Base-by-base conservation (phyloP, 1,284 basidiomycete species). In the Naganishia cerealis region DNA sequence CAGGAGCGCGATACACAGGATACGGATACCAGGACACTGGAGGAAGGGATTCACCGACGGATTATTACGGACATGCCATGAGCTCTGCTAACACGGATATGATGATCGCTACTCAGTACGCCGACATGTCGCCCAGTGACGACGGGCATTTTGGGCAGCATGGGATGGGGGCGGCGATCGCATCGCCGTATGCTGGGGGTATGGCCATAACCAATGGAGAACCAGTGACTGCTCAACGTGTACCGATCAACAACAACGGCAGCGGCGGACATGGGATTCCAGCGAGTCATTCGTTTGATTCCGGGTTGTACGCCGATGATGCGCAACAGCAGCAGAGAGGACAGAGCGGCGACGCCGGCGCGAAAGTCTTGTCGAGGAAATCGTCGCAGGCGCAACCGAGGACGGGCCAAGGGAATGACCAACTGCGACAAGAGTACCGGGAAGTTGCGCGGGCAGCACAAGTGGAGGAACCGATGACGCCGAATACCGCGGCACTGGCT, bases 391-490 rank as follows among this genome's bases (percentile, higher is more conserved):
- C 61, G 2, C 50, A 53, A 26, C 61, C 61, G 39, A 53, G 50
- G 61, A 42, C 61, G 1, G 33, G 38, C 5, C 21, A 50, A 10
- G 46, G 21, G 10, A 39, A 68, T n/a, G 16, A 68, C 4, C 58
- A 63, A 40, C 36, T 68, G 62, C 77, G 74, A 61, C 70, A 73
- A 57, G 74, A 78, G 71, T 79, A 79, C 67, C 72, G 71, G 18
- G 78, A 80, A 67, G 74, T 80, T 13, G 75, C 78, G 5, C 58
- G 63, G 1, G 74, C 73, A 16, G 78, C 77, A 24, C 76, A 77
- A 16, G 71, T 79, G 38, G 57, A 70, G 9, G 77, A 77, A 59
- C 77, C 76, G 12, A 61, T 66, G 16, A 77, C 77, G 12, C 77
- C 77, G 24, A 56, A 69, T 36, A 70, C 72, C 21, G 70, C 73